Conservation (phyloP, 352 stramenopile genomes). For the Globisporangium splendens region DNA sequence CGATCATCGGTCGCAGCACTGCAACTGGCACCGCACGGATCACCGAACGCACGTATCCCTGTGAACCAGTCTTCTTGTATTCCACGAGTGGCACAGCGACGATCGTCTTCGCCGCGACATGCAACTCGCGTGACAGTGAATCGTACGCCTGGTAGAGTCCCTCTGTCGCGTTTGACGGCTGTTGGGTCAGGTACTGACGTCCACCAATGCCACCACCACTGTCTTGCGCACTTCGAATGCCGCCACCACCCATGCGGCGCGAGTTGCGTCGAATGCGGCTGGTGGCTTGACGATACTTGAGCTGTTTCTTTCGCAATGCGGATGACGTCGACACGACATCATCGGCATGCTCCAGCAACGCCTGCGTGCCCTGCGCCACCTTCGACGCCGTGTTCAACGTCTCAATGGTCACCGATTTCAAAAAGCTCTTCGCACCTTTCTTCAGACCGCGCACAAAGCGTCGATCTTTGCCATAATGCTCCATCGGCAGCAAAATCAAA, state of each 20-base stretch:
- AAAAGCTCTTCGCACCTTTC: constrained; percentile 83
- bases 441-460: constrained; percentile 81
- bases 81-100: constrained; percentile 86
- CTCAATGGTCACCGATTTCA: constrained; percentile 87
- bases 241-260: constrained; percentile 66
- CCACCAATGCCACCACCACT: constrained; percentile 66
- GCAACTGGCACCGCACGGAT: constrained; percentile 86
- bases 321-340: constrained; percentile 75
- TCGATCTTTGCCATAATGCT: constrained; percentile 82
- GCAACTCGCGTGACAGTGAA: constrained; percentile 76
- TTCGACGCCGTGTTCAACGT: constrained; percentile 84
- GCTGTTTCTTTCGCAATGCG: constrained; percentile 56
- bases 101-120: constrained; percentile 85
- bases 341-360: constrained; percentile 77
- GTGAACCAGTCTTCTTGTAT: constrained; percentile 89
- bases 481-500: constrained; percentile 82
- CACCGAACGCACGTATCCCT: constrained; percentile 84
- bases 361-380: constrained; percentile 78
- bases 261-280: constrained; percentile 82
- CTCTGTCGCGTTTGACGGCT: constrained; percentile 79
- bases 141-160: constrained; percentile 85
- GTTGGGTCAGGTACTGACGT: constrained; percentile 78
- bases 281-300: constrained; percentile 75
- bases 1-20: constrained; percentile 85
- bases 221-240: constrained; percentile 73